Conservation (phyloP, 495 filamentous ascomycete genomes). For the Aspergillus sclerotiicarbonarius region DNA sequence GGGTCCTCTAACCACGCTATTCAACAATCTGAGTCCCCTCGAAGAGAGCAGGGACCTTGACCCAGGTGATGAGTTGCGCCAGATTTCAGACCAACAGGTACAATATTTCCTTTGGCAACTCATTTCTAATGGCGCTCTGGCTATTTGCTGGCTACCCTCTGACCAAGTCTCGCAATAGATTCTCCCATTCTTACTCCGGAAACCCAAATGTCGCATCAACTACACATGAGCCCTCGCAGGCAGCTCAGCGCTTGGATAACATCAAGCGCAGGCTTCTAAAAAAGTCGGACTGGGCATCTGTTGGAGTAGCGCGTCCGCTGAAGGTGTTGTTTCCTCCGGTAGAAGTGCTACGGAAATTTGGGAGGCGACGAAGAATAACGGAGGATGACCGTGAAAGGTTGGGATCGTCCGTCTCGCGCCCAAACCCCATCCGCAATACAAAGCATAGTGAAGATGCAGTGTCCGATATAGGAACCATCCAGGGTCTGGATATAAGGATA, state of each 20-base stretch:
- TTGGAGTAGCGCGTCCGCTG: conserved; percentile 34
- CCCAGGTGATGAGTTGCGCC: too few relatives aligned
- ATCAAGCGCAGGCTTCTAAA: conserved; percentile 36
- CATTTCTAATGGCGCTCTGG: too few relatives aligned
- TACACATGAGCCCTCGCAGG: background rate
- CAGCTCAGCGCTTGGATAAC: conserved; percentile 15
- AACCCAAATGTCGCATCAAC: background rate
- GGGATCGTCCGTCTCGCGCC: conserved; percentile 10
- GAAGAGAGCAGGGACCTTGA: too few relatives aligned
- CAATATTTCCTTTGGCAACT: too few relatives aligned
- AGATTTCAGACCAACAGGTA: too few relatives aligned
- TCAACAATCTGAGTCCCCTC: background rate
- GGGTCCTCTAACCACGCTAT: background rate
- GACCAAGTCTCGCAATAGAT: background rate
- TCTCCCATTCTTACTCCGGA: background rate
- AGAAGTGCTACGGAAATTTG: conserved; percentile 34
- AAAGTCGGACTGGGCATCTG: conserved; percentile 36
- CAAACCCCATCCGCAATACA: conserved; percentile 1
- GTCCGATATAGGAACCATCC: conserved; percentile 12
- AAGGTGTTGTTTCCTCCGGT: conserved; percentile 28
- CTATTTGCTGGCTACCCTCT: background rate
- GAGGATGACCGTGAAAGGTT: conserved; percentile 29
- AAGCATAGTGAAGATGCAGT: background rate
- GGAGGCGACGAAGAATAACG: conserved; percentile 39
- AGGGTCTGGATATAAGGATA: conserved; percentile 28